Evolutionary conservation across 306 rosid genomes (phyloP).

Genomic region (Trifolium repens): DNA sequence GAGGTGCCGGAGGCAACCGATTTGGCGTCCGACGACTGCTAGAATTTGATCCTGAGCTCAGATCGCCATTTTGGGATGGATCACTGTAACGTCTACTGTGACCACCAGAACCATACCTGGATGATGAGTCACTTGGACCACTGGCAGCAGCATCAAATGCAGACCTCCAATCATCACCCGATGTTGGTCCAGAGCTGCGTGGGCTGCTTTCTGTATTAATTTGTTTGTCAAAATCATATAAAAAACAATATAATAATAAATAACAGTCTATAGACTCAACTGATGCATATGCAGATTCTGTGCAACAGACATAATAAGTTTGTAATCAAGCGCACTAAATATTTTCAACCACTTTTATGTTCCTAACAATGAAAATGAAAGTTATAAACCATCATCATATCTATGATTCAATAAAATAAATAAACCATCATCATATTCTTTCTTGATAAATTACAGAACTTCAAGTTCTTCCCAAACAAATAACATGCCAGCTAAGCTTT

Average conservation of each 20-base stretch:
- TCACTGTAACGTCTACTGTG: slow-evolving; percentile 61
- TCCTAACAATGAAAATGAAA: slow-evolving; percentile 13
- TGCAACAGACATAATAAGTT: background rate
- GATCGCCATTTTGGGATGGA: slow-evolving; percentile 62
- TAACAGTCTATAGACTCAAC: slow-evolving; percentile 7
- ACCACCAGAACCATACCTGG: slow-evolving; percentile 59
- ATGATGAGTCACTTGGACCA: slow-evolving; percentile 48
- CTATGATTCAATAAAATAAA: background rate
- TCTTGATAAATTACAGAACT: slow-evolving; percentile 13
- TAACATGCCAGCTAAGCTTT: slow-evolving; percentile 22
- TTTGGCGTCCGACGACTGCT: slow-evolving; percentile 59
- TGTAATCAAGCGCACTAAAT: slow-evolving; percentile 6
- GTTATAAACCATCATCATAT: background rate
- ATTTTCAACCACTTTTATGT: slow-evolving; percentile 3
- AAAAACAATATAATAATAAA: slow-evolving; percentile 9
- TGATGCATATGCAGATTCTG: slow-evolving; percentile 24
- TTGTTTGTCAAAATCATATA: slow-evolving; percentile 17
- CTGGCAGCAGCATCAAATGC: slow-evolving; percentile 68
- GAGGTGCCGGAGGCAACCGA: slow-evolving; percentile 63
- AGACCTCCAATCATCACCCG: slow-evolving; percentile 64
- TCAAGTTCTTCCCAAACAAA: slow-evolving; percentile 22
- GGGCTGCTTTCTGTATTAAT: slow-evolving; percentile 56
- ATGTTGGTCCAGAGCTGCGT: slow-evolving; percentile 43
- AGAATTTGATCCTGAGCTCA: slow-evolving; percentile 51
- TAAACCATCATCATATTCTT: background rate